A percentile compares a stretch with the other conserved stretches of the same genome.
These are phyloP conservation scores for Verticillium longisporum DNA, from an alignment of 2,329 filamentous ascomycete species.

Conservation along the genomic window DNA sequence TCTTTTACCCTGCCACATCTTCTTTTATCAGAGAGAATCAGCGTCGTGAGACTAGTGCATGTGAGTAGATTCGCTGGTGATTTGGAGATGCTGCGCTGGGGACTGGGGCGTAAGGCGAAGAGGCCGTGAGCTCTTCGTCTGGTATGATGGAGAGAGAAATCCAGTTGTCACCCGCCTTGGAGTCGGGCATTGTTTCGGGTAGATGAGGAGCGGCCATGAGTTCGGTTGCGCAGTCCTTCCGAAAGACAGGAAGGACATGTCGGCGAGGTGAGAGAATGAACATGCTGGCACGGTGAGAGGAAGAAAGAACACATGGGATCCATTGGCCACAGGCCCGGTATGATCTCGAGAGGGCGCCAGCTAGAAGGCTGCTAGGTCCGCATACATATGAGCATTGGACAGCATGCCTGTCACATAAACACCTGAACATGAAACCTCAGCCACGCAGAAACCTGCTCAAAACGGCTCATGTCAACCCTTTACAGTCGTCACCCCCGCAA, in stretches of 20 bases:
- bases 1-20: neutral
- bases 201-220: too few relatives aligned
- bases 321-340: too few relatives aligned
- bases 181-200: too few relatives aligned
- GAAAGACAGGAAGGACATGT: too few relatives aligned
- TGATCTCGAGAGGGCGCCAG: neutral
- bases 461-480: neutral
- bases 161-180: too few relatives aligned
- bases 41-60: neutral
- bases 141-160: too few relatives aligned
- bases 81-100: neutral
- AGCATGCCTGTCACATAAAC: neutral
- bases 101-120: neutral
- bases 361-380: neutral
- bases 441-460: neutral
- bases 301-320: too few relatives aligned
- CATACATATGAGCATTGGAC: neutral
- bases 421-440: neutral
- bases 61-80: neutral
- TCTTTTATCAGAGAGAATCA: neutral
- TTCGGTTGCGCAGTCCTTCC: too few relatives aligned
- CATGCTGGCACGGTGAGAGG: too few relatives aligned
- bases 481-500: slow-evolving; percentile 4
- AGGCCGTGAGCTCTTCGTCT: neutral
- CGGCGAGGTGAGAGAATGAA: too few relatives aligned